Evolutionary conservation across 176 grass and related monocot genomes (phyloP).

Genomic region (Triticum dicoccoides): DNA sequence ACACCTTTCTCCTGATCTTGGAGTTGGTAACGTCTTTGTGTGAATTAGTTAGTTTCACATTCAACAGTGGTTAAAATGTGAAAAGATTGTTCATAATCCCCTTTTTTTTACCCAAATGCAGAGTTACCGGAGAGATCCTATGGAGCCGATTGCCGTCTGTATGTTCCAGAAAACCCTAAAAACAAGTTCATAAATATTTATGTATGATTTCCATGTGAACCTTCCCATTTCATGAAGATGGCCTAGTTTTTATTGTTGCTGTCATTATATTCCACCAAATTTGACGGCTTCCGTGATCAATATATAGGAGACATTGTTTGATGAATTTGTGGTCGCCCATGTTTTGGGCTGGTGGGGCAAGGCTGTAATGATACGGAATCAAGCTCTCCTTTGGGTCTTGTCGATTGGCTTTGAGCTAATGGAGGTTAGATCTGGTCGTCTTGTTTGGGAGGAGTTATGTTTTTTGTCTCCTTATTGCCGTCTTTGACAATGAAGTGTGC

Average conservation of each 20-base stretch:
- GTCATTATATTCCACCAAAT: slow-evolving; percentile 6
- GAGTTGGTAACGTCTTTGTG: slow-evolving; percentile 63
- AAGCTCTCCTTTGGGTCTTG: slow-evolving; percentile 88
- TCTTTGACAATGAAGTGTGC: slow-evolving; percentile 30
- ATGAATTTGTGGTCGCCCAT: slow-evolving; percentile 97
- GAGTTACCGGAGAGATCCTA: slow-evolving; percentile 97
- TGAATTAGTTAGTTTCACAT: not conserved
- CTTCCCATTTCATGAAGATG: slow-evolving; percentile 45
- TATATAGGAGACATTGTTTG: slow-evolving; percentile 92
- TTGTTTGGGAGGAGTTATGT: slow-evolving; percentile 13
- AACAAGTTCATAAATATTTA: slow-evolving; percentile 99
- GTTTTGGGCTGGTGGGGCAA: slow-evolving; percentile 99
- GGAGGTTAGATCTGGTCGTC: slow-evolving; percentile 66
- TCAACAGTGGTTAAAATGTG: not conserved
- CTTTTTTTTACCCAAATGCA: slow-evolving; percentile 25
- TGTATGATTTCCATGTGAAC: slow-evolving; percentile 69
- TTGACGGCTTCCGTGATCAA: slow-evolving; percentile 28
- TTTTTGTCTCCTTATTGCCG: slow-evolving; percentile 6
- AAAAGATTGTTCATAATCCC: not conserved
- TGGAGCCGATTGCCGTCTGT: slow-evolving; percentile 89
- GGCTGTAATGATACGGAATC: slow-evolving; percentile 98
- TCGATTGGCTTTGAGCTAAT: slow-evolving; percentile 97
- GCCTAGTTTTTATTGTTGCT: not conserved
- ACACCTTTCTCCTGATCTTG: slow-evolving; percentile 83
- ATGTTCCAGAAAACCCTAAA: slow-evolving; percentile 96